These are phyloP conservation scores for Ogataea chonburiensis DNA, from an alignment of 805 yeast genomes.

Conservation along the genomic window DNA sequence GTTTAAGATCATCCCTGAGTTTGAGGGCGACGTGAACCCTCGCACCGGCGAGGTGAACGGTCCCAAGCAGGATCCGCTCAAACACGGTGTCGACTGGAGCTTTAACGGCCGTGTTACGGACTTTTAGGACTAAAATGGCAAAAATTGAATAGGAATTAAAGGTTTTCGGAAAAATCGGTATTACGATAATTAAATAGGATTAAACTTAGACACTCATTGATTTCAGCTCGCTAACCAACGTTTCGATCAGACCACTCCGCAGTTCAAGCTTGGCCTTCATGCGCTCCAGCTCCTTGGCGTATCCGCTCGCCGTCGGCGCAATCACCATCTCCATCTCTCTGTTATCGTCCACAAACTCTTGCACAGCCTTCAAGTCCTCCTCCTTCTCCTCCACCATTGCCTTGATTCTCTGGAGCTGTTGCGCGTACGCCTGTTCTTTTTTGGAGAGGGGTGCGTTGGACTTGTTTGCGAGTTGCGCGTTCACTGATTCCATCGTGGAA, in stretches of 20 bases:
- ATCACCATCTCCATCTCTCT: slow-evolving; percentile 21
- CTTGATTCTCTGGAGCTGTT: slow-evolving; percentile 25
- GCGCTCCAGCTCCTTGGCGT: slow-evolving; percentile 11
- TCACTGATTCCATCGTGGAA: slow-evolving; percentile 10
- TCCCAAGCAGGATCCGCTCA: slow-evolving; percentile 94
- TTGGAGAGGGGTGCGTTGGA: slow-evolving; percentile 23
- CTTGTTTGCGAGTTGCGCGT: slow-evolving; percentile 6
- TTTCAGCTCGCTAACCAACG: slow-evolving; percentile 10
- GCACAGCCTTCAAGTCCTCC: slow-evolving; percentile 15
- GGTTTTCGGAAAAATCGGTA: slow-evolving; percentile 17
- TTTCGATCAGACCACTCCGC: slow-evolving; percentile 6
- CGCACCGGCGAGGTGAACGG: slow-evolving; percentile 95
- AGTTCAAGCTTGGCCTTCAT: slow-evolving; percentile 23
- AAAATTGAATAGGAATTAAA: slow-evolving; percentile 6
- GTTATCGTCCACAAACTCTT: slow-evolving; percentile 14
- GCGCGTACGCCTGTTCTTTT: slow-evolving; percentile 26
- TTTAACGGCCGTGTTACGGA: slow-evolving; percentile 97
- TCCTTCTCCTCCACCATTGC: slow-evolving; percentile 20
- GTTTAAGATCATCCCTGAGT: slow-evolving; percentile 84
- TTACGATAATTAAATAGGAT: background rate
- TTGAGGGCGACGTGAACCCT: slow-evolving; percentile 93
- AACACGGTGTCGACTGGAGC: slow-evolving; percentile 84
- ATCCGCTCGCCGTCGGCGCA: slow-evolving; percentile 8
- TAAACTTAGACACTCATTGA: slow-evolving; percentile 3
- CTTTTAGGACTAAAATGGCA: slow-evolving; percentile 50